A percentile compares a stretch with the other conserved stretches of the same genome.
phyloP scores from a whole-genome alignment of 176 grass and related monocot species.

The Metroxylon sagu region DNA sequence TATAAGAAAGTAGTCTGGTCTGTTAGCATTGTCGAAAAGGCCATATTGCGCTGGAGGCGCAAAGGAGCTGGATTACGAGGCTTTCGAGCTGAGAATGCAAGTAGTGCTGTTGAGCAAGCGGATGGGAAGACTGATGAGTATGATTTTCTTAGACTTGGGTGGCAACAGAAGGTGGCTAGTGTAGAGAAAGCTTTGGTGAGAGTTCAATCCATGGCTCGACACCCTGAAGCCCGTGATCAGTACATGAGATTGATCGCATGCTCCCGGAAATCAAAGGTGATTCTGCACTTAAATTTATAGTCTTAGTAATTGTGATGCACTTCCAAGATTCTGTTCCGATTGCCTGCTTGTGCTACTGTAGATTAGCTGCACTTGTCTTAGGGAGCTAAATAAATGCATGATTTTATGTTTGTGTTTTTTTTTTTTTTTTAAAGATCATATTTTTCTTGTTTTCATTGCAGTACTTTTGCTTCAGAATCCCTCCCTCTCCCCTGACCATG shows the following conservation, averaged over 20 bases:
- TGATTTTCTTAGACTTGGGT: conserved; percentile 65
- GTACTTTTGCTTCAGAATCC: too few relatives aligned
- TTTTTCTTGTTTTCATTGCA: too few relatives aligned
- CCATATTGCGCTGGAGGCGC: conserved; percentile 82
- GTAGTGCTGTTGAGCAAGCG: conserved; percentile 16
- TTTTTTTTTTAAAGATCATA: too few relatives aligned
- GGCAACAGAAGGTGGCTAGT: conserved; percentile 65
- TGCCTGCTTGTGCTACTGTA: too few relatives aligned
- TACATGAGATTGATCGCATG: conserved; percentile 23
- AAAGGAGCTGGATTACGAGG: conserved; percentile 66
- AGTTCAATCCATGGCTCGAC: conserved; percentile 83
- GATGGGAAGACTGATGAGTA: conserved; percentile 44
- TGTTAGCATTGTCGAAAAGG: conserved; percentile 85
- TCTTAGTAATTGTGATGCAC: neutral
- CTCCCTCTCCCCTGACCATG: too few relatives aligned
- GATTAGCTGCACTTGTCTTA: too few relatives aligned
- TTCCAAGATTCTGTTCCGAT: too few relatives aligned
- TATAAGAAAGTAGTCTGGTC: conserved; percentile 92
- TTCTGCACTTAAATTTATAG: neutral
- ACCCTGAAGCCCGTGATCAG: conserved; percentile 79
- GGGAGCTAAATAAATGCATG: too few relatives aligned
- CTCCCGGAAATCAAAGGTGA: conserved; percentile 8
- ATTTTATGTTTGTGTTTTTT: too few relatives aligned
- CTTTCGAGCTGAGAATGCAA: conserved; percentile 42
- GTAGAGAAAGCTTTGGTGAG: conserved; percentile 89